Evolutionary conservation across 1,284 basidiomycete genomes (phyloP).

Genomic region (Sparassis latifolia): DNA sequence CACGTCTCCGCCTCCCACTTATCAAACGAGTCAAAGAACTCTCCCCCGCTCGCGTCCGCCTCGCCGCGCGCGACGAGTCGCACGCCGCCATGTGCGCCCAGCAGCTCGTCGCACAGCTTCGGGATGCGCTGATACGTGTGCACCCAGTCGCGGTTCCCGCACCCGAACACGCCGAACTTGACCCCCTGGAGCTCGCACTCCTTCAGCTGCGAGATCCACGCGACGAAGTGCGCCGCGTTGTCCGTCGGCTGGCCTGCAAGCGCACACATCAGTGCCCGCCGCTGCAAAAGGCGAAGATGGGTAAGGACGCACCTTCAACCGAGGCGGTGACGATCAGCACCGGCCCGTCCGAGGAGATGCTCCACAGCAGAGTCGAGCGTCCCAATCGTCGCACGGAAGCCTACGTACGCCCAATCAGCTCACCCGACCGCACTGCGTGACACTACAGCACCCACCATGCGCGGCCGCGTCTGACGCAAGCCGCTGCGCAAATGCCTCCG

Average conservation of each 20-base stretch:
- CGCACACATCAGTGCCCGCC: background rate
- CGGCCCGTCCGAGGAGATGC: conserved; percentile 39
- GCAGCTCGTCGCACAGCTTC: conserved; percentile 32
- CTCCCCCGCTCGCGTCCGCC: conserved; percentile 37
- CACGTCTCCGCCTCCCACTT: conserved; percentile 39
- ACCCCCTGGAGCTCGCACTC: conserved; percentile 21
- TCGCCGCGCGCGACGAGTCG: conserved; percentile 35
- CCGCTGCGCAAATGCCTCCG: conserved; percentile 43
- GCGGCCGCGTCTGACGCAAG: conserved; percentile 1
- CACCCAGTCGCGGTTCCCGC: conserved; percentile 49
- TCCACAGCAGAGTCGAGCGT: conserved; percentile 38
- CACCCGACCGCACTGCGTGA: background rate
- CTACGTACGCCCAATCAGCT: conserved; percentile 14
- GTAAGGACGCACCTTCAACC: conserved; percentile 35
- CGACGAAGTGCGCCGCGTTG: conserved; percentile 42
- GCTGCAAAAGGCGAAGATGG: background rate
- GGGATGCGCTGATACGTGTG: conserved; percentile 48
- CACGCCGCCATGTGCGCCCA: conserved; percentile 37
- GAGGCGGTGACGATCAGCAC: conserved; percentile 45
- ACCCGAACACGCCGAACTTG: conserved; percentile 45
- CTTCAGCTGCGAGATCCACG: conserved; percentile 32
- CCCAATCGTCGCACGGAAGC: conserved; percentile 35
- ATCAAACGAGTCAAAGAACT: conserved; percentile 43
- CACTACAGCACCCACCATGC: background rate
- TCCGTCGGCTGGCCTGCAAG: conserved; percentile 38